Evolutionary conservation across 2,329 filamentous ascomycete genomes (phyloP), one percentile per base, ranked within the genome.

Genomic region (Fusarium solani-melongenae): DNA sequence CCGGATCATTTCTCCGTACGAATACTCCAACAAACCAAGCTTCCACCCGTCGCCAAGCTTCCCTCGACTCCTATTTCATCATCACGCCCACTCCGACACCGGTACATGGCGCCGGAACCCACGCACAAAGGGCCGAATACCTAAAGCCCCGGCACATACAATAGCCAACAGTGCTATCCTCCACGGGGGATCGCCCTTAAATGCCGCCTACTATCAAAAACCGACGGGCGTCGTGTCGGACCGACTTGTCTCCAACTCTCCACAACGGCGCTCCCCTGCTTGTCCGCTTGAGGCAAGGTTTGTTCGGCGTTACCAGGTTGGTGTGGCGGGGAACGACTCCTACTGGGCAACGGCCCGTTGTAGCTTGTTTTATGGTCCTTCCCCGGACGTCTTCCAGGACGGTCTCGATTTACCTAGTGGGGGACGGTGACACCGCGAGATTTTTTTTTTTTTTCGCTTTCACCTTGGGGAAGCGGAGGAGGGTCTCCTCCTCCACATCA

Each of bases 321-420:
- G 70, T 67, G 44, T 29, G 15, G 8, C 10, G 22, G 7, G 20
- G 27, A 5, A 10, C 4, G 12, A 9, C 1, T 41, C 4, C 38
- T 9, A 73, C n/a, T 72, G 70, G 70, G 15, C 6, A 24, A 38
- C 31, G 11, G 5, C 10, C 24, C 14, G 33, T 20, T 24, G 27
- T 73, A 72, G 70, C 66, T 72, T 72, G 70, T 70, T 73, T 72
- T 73, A 72, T 73, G 70, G 70, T 70, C 62, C 70, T 72, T 60
- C 70, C 70, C 70, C 70, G 61, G 70, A 72, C 69, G 12, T 59
- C 70, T 70, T 51, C 60, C 58, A 57, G 51, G 51, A 14, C 15
- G 14, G 55, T 36, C 58, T 60, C 38, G 56, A 66, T 62, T 72
- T 65, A 56, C 51, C 53, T 58, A 34, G 33, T 27, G 57, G 55